Evolutionary conservation across 768 basidiomycete species (phyloP).

Genomic region (Suillus bovinus): DNA sequence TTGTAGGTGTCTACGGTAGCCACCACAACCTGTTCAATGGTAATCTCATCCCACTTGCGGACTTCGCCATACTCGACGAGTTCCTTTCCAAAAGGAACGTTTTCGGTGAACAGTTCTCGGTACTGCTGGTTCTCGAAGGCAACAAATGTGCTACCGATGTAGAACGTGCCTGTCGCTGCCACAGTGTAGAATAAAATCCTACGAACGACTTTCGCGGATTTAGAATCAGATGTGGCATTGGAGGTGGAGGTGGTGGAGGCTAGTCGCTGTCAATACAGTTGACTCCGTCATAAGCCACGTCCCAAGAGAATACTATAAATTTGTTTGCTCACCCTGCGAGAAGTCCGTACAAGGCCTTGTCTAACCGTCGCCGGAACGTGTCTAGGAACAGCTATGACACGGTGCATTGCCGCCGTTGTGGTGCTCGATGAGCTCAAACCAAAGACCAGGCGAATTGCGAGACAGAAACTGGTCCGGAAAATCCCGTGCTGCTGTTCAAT

Average conservation of each 20-base stretch:
- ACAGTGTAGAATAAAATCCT: constrained; percentile 68
- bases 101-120: constrained; percentile 82
- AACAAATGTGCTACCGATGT: constrained; percentile 76
- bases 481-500: neutral
- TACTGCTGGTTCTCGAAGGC: constrained; percentile 78
- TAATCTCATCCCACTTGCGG: constrained; percentile 76
- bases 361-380: constrained; percentile 47
- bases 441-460: neutral
- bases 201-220: constrained; percentile 59
- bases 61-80: constrained; percentile 83
- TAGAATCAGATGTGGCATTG: constrained; percentile 32
- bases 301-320: neutral
- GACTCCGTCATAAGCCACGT: constrained; percentile 12
- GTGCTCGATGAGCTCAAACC: constrained; percentile 7
- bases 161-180: constrained; percentile 72
- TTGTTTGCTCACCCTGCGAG: constrained; percentile 54
- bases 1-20: constrained; percentile 50
- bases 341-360: constrained; percentile 50
- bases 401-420: constrained; percentile 41
- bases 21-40: constrained; percentile 57
- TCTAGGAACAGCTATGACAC: constrained; percentile 57
- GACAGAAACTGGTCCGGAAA: constrained; percentile 10
- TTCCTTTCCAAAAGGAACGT: constrained; percentile 74
- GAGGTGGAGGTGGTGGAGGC: constrained; percentile 50
- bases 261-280: constrained; percentile 47